Evolutionary conservation across 495 filamentous ascomycete genomes (phyloP), one percentile per base, ranked within the genome.

Genomic region (Aspergillus carlsbadensis): DNA sequence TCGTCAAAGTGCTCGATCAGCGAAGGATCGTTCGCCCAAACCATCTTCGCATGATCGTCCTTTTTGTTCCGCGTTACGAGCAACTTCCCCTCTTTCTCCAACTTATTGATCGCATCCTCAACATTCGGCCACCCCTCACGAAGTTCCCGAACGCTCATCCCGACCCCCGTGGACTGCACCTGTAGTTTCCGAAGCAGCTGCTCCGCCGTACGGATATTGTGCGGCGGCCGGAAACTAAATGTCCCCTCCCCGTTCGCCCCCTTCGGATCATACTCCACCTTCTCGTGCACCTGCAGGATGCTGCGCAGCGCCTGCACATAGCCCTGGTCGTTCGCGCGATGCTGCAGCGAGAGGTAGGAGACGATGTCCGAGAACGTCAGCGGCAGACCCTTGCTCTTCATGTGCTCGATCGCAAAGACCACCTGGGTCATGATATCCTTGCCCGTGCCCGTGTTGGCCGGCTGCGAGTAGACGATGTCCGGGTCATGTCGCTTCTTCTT

Each of bases 41-140:
- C 87, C 78, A 87, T 88, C 62, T 85, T 83, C 5, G 92, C 82
- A 59, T 85, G 82, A 59, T 90, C 87, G 65, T 98, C 95, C 73
- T 98, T 98, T 77, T 95, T 96, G 53, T 92, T 92, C 36, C 92
- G 82, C 24, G 88, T 87, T 14, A 96, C 88, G 17, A 97, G 76
- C 11, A 98, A 76, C 72, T 88, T 87, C 52, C 90, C 87, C 61
- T 87, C 83, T 17, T 70, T 70, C 77, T 98, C 94, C 52, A 98
- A 75, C 60, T 84, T 78, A 55, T 84, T 81, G 71, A 98, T 89
- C 1, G 87, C 80, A 14, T 85, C 81, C 41, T 90, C 83, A 57
- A 89, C 92, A 56, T 86, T 86, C 6, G 86, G 83, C 94, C 94
- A 98, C 24, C 95, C 95, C 65, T 98, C 94, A 68, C 93, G 92